Percentiles rank a stretch among this genome's conserved stretches.
Conservation (phyloP, 2,329 filamentous ascomycete genomes). For the Magnaporthales sp. region DNA sequence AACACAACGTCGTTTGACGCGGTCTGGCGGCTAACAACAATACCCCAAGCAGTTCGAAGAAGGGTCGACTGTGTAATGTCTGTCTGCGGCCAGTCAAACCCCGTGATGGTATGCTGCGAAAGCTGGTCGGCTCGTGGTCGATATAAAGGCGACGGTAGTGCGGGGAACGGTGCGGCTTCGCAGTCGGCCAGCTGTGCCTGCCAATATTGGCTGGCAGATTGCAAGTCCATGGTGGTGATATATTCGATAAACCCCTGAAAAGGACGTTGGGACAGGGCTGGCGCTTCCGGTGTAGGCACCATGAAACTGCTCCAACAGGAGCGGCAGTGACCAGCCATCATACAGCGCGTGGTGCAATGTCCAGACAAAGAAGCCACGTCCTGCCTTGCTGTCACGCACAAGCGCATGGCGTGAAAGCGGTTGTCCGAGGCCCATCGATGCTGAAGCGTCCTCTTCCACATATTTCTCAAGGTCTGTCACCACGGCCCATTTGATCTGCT, state of each 20-base stretch:
- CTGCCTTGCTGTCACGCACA: neutral
- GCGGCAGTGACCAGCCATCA: neutral
- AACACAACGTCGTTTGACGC: slow-evolving; percentile 44
- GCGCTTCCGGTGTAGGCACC: neutral
- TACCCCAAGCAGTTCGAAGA: slow-evolving; percentile 31
- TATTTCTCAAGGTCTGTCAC: neutral
- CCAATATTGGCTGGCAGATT: neutral
- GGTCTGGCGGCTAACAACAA: slow-evolving; percentile 44
- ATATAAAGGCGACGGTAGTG: neutral
- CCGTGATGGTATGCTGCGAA: neutral
- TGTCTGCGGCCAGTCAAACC: neutral
- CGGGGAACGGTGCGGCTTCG: neutral
- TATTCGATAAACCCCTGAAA: neutral
- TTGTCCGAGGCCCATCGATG: neutral
- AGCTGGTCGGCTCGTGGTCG: neutral
- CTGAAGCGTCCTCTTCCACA: neutral
- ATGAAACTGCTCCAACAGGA: neutral
- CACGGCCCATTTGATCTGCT: neutral
- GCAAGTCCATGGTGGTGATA: neutral
- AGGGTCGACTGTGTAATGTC: neutral
- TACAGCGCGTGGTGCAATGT: slow-evolving; percentile 1
- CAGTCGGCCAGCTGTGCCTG: neutral
- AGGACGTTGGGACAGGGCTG: neutral
- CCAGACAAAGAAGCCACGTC: neutral
- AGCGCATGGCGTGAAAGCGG: neutral